phyloP scores from a whole-genome alignment of 768 basidiomycete species.

The Lactifluus piperatus region DNA sequence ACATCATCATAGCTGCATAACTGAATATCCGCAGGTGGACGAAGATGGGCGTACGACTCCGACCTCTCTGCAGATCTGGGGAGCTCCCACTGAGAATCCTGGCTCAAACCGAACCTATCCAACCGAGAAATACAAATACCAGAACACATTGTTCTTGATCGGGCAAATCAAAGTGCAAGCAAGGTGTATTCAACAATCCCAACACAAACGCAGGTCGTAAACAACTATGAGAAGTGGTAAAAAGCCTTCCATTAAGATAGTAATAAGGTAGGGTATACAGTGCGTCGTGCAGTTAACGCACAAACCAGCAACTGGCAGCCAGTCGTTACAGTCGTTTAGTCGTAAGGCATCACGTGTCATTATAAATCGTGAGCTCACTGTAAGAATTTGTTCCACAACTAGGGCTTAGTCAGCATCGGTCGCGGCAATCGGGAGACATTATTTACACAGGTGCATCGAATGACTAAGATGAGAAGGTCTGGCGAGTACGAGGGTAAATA shows the following conservation, averaged over 20 bases:
- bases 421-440: background rate
- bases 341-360: constrained; percentile 14
- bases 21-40: too few relatives aligned
- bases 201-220: background rate
- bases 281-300: constrained; percentile 9
- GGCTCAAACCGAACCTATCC: constrained; percentile 11
- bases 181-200: constrained; percentile 7
- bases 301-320: background rate
- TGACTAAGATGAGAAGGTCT: constrained; percentile 13
- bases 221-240: background rate
- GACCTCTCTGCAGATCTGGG: constrained; percentile 4
- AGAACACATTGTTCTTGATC: constrained; percentile 10
- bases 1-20: too few relatives aligned
- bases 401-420: constrained; percentile 25
- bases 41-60: background rate
- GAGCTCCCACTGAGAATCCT: constrained; percentile 1
- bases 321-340: constrained; percentile 9
- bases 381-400: constrained; percentile 84
- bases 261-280: constrained; percentile 14
- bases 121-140: constrained; percentile 7
- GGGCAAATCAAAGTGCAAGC: background rate
- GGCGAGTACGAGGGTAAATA: constrained; percentile 26
- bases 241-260: background rate
- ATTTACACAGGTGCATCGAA: constrained; percentile 46
- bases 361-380: constrained; percentile 41